Percentiles rank a stretch among this genome's conserved stretches.
Evolutionary conservation across 257 asterid species (phyloP).

Genomic region (Solanum chiquidenum): DNA sequence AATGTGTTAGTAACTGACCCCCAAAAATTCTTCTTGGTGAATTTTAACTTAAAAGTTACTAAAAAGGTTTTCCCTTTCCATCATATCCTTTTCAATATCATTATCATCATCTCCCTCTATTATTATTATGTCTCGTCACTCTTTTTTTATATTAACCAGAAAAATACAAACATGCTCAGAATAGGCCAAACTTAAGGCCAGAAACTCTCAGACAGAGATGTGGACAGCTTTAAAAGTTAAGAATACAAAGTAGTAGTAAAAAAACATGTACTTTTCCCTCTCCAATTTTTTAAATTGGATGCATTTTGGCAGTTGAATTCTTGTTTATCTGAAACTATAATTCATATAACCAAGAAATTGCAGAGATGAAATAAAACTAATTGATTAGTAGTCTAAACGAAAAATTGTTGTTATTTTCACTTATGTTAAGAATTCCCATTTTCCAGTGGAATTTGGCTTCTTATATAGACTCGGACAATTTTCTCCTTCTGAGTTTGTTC

Average conservation of each 20-base stretch:
- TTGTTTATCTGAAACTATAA: background rate
- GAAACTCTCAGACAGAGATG: constrained; percentile 51
- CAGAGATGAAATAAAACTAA: too few species aligned
- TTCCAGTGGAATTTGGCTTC: too few species aligned
- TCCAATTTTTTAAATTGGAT: background rate
- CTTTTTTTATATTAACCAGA: constrained; percentile 16
- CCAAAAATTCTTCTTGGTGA: constrained; percentile 24
- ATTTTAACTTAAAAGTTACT: background rate
- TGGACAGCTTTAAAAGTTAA: constrained; percentile 27
- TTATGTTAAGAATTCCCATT: too few species aligned
- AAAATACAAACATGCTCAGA: constrained; percentile 48
- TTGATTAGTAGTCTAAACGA: too few species aligned
- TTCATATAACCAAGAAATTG: background rate
- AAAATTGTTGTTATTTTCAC: too few species aligned
- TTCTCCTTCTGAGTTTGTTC: too few species aligned
- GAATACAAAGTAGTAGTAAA: background rate
- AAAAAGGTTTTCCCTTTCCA: background rate
- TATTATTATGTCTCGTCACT: constrained; percentile 5
- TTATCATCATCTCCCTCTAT: constrained; percentile 7
- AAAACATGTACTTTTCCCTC: background rate
- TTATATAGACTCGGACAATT: too few species aligned
- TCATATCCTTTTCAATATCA: constrained; percentile 17
- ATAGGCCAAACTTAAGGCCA: constrained; percentile 61
- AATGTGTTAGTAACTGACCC: constrained; percentile 26
- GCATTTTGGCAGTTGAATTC: background rate